Evolutionary conservation across 495 filamentous ascomycete species (phyloP).

Genomic region (Aspergillus carlsbadensis): DNA sequence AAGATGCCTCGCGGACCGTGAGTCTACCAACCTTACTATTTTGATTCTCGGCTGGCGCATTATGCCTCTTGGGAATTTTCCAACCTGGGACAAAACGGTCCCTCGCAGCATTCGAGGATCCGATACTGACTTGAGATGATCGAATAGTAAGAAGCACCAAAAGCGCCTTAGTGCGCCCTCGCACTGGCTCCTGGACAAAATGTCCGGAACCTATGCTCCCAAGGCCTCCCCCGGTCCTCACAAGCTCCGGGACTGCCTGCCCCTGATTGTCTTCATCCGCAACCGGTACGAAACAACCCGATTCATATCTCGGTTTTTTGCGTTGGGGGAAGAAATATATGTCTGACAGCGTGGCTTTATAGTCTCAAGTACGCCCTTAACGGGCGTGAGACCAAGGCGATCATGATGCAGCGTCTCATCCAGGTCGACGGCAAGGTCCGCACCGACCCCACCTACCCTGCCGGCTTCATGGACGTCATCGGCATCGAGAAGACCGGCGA

Average conservation of each 20-base stretch:
- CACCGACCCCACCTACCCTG: slow-evolving; percentile 95
- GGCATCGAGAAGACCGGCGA: slow-evolving; percentile 98
- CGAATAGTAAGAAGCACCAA: slow-evolving; percentile 92
- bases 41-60: neutral
- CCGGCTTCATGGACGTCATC: slow-evolving; percentile 99
- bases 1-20: slow-evolving; percentile 71
- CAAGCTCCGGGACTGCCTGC: slow-evolving; percentile 98
- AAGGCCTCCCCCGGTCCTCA: slow-evolving; percentile 95
- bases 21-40: slow-evolving; percentile 32
- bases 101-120: slow-evolving; percentile 1
- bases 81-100: neutral
- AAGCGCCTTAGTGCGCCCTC: slow-evolving; percentile 98
- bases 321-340: neutral
- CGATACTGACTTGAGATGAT: slow-evolving; percentile 34
- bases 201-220: slow-evolving; percentile 95
- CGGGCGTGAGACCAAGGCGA: slow-evolving; percentile 92
- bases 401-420: slow-evolving; percentile 99
- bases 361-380: slow-evolving; percentile 99
- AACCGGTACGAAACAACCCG: slow-evolving; percentile 59
- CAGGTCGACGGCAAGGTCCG: slow-evolving; percentile 99
- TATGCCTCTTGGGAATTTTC: neutral
- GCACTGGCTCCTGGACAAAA: slow-evolving; percentile 99
- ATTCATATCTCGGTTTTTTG: neutral
- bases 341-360: slow-evolving; percentile 14
- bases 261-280: slow-evolving; percentile 97